Evolutionary conservation across 441 rosid species (phyloP), one percentile per base, ranked within the genome.

Genomic region (Syzygium malaccense): DNA sequence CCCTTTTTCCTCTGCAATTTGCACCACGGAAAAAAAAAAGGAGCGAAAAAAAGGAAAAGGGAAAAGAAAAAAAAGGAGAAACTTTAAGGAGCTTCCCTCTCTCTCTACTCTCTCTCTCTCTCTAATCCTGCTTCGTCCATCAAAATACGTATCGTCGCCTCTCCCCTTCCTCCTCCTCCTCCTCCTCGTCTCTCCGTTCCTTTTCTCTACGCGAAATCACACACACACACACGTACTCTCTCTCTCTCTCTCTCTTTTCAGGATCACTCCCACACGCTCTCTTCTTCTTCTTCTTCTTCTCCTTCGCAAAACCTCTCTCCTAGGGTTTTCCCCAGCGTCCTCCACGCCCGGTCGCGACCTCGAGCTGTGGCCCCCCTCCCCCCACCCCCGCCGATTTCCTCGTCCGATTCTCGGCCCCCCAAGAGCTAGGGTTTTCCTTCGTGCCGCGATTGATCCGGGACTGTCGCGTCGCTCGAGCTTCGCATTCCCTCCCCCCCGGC

Each of bases 21-120:
- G 58, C 41, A n/a, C n/a, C n/a, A n/a, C n/a, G n/a, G 7, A 2
- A 7, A 2, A 3, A 13, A 15, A n/a, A 28, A 2, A 2, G 2
- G 0, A 0, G 0, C 3, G 4, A 5, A 28, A 0, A 10, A 2
- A 11, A 0, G 6, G 11, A 5, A 37, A 12, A 12, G 0, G 0
- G 0, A 4, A 3, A 30, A 6, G 15, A 6, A 7, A 19, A 33
- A 18, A 12, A 0, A 71, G 23, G 12, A 37, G 3, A 71, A 71
- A 71, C 26, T 23, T 55, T 55, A 54, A 14, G 7, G 56, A 28
- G 18, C 14, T 54, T 13, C 28, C 86, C 3, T 30, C 48, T 51
- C 86, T 85, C 20, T 64, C 75, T 66, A 25, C 4, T 26, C 26
- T 0, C 15, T 80, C 48, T 80, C 48, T 83, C 86, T 45, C 86